These are phyloP conservation scores for Phytopythium helicoides DNA, from an alignment of 352 stramenopile species.

Conservation along the genomic window DNA sequence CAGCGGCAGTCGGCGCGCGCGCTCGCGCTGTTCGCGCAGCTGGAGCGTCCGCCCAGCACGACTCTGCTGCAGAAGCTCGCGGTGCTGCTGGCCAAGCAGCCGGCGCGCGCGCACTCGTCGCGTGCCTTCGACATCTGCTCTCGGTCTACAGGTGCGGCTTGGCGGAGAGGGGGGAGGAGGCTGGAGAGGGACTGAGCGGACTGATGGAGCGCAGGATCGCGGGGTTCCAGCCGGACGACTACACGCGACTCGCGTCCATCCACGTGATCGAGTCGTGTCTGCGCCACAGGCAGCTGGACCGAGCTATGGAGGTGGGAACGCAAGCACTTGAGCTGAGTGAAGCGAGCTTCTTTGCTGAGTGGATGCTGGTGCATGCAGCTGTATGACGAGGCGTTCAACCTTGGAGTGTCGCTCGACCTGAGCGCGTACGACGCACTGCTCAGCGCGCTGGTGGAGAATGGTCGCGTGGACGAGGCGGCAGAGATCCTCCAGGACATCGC, in stretches of 20 bases:
- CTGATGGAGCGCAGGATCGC: constrained; percentile 8
- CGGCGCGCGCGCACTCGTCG: constrained; percentile 16
- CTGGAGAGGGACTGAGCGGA: too few relatives aligned
- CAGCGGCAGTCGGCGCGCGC: constrained; percentile 27
- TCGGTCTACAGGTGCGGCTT: constrained; percentile 30
- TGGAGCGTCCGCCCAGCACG: constrained; percentile 27
- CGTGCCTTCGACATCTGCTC: constrained; percentile 39
- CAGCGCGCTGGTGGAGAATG: constrained; percentile 33
- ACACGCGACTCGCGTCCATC: constrained; percentile 62
- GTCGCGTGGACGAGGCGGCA: constrained; percentile 45
- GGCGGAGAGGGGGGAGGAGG: too few relatives aligned
- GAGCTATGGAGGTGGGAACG: constrained; percentile 53
- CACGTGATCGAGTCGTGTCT: constrained; percentile 68
- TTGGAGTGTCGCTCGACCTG: constrained; percentile 53
- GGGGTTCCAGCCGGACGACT: constrained; percentile 47
- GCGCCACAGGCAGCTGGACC: constrained; percentile 43
- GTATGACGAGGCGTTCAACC: constrained; percentile 59
- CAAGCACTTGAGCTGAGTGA: too few relatives aligned
- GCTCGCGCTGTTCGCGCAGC: constrained; percentile 30
- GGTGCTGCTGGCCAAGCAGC: constrained; percentile 46
- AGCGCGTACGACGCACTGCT: constrained; percentile 54
- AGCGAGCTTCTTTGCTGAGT: constrained; percentile 1
- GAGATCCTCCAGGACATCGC: constrained; percentile 53
- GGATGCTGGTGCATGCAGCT: constrained; percentile 17
- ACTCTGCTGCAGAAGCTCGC: constrained; percentile 44